Base-by-base conservation (phyloP, 768 basidiomycete genomes). In the Paxillus rubicundulus region DNA sequence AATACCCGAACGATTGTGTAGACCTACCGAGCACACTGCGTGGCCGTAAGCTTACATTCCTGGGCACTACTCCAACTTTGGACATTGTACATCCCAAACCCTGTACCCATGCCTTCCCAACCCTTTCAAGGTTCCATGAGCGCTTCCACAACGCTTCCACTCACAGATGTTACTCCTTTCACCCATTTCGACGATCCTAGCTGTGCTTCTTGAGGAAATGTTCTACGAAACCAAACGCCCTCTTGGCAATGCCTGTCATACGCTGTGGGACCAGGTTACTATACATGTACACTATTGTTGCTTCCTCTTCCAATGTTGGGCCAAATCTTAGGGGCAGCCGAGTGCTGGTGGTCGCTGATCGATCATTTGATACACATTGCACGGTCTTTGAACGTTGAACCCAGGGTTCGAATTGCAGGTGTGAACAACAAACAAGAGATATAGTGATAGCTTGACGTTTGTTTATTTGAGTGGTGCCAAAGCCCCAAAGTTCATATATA, bases 1-100 rank as follows among this genome's bases (percentile, higher is more conserved):
- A 12, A 79, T 80, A 54, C 78, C 78, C 14, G 77, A 79, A 50
- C 67, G 77, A 58, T 70, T 80, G 33, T 77, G 71, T 61, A 67
- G 59, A 12, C 32, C 62, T 33, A 47, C 41, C 28, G 54, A 54
- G 27, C 57, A 64, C 18, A 27, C 40, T 21, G 27, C 30, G n/a
- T 60, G 66, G 56, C 41, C 24, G n/a, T 68, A 53, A 65, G 28
- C 18, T 6, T 27, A 6, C 33, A 10, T 33, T 38, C 24, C 39
- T 14, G 18, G 28, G 21, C 34, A 24, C 42, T 14, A 42, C 38
- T 13, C n/a, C 27, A 41, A 24, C 32, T 49, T 55, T 46, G 40
- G 53, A 37, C 27, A 38, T 41, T 28, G 9, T 21, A 20, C 44
- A 43, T 53, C 57, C 63, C 53, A 21, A 44, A 47, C 52, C 53